phyloP scores from a whole-genome alignment of 2,329 filamentous ascomycete genomes.

The Parastagonospora avenae region DNA sequence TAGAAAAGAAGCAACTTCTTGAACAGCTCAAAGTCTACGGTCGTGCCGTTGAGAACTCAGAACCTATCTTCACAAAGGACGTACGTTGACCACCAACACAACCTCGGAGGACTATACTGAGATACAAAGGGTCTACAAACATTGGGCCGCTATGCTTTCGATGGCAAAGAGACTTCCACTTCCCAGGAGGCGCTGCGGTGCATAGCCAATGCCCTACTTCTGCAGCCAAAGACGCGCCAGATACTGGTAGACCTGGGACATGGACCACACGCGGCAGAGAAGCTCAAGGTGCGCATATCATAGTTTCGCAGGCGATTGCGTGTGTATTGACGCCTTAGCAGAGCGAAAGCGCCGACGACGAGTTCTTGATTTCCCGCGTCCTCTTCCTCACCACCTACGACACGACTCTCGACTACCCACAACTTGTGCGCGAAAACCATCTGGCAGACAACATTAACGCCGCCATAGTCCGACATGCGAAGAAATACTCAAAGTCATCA shows the following conservation, averaged over 20 bases:
- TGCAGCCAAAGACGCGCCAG: slow-evolving; percentile 71
- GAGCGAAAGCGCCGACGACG: slow-evolving; percentile 77
- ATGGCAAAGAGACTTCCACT: slow-evolving; percentile 61
- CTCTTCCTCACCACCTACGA: slow-evolving; percentile 81
- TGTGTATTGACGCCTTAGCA: slow-evolving; percentile 27
- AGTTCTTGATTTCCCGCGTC: slow-evolving; percentile 82
- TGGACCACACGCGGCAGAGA: slow-evolving; percentile 69
- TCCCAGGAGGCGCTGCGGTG: slow-evolving; percentile 80
- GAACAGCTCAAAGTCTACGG: slow-evolving; percentile 77
- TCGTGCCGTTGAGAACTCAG: slow-evolving; percentile 72
- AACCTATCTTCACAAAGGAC: slow-evolving; percentile 81
- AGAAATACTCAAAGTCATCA: slow-evolving; percentile 50
- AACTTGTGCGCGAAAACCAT: slow-evolving; percentile 68
- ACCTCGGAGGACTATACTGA: slow-evolving; percentile 12
- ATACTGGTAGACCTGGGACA: slow-evolving; percentile 74
- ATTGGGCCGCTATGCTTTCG: slow-evolving; percentile 74
- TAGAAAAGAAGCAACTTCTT: slow-evolving; percentile 66
- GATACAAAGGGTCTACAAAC: slow-evolving; percentile 71
- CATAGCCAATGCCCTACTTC: slow-evolving; percentile 81
- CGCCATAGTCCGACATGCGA: slow-evolving; percentile 71
- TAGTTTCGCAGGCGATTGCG: no score
- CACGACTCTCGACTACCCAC: slow-evolving; percentile 68
- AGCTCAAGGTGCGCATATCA: slow-evolving; percentile 61
- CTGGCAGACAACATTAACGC: slow-evolving; percentile 71
- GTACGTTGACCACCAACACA: slow-evolving; percentile 52